Base-by-base conservation (phyloP, 306 rosid genomes). In the Medicago ruthenica region DNA sequence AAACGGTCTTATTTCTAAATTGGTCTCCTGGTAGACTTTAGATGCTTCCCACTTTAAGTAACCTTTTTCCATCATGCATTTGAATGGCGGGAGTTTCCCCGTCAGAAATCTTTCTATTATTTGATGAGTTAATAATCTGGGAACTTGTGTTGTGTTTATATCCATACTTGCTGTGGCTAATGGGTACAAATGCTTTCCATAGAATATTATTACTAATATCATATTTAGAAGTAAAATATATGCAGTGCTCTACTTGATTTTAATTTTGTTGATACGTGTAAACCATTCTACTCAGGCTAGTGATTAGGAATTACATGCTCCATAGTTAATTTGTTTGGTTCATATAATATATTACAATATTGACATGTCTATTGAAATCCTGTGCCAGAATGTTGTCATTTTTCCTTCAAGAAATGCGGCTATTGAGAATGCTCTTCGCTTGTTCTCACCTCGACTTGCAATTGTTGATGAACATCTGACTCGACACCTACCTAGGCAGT, bases 391-490 rank as follows among this genome's bases (percentile, higher is more conserved):
- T 82, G 82, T 95, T 81, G 96, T 90, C 75, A 87, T 95, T 74
- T 92, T 95, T 89, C 97, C 99, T 80, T 92, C 99, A 63, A 92
- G 99, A 82, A 80, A 88, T 45, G 92, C 88, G 54, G 97, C 97
- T 20, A 95, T 95, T 79, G 99, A 95, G 96, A 89, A 90, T 80
- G 92, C 91, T 75, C 96, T 95, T 81, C 93, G 89, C 59, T 81
- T 92, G 89, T 95, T 90, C 85, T 89, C 97, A 10, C 99, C 99
- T 61, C 89, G 81, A 27, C 97, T 95, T 74, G 99, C 96, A 77
- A 75, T 95, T 85, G 99, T 95, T 70, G 99, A 95, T 77, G 97
- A 95, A 87, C 90, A 90, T 88, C 89, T 95, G 69, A 92, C 97
- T 59, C 92, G 90, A 24, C 87, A 92, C 75, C 91, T 95, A 39